A percentile compares a stretch with the other conserved stretches of the same genome.
Conservation (phyloP, 495 filamentous ascomycete genomes). For the Poronia punctata region DNA sequence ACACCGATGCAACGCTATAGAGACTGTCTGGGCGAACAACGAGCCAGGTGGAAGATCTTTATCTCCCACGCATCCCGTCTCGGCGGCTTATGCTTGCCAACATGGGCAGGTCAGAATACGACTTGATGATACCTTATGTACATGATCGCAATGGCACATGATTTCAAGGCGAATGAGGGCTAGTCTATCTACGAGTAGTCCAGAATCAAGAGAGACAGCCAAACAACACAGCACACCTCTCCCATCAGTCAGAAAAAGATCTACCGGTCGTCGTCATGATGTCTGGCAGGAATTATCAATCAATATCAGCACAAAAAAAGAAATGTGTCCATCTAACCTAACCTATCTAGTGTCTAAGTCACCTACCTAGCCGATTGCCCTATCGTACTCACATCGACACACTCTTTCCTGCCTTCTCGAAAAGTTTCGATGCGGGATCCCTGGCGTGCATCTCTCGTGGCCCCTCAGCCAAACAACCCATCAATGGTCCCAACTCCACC, state of each 20-base stretch:
- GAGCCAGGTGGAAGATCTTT: slow-evolving; percentile 1
- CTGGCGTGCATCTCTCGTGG: slow-evolving; percentile 6
- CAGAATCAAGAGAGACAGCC: too few relatives aligned
- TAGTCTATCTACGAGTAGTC: too few relatives aligned
- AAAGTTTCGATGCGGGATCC: slow-evolving; percentile 4
- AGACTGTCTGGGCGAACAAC: too few relatives aligned
- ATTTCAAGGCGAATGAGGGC: not conserved
- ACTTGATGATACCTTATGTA: too few relatives aligned
- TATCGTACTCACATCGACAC: not conserved
- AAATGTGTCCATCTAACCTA: slow-evolving; percentile 1
- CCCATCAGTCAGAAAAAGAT: too few relatives aligned
- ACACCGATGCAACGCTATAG: too few relatives aligned
- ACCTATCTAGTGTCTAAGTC: too few relatives aligned
- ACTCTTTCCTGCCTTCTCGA: slow-evolving; percentile 2
- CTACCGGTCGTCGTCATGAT: too few relatives aligned
- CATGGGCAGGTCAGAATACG: slow-evolving; percentile 8
- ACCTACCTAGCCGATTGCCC: too few relatives aligned
- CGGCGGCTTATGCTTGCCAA: slow-evolving; percentile 6
- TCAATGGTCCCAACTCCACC: slow-evolving; percentile 24
- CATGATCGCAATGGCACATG: not conserved
- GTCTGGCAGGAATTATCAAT: too few relatives aligned
- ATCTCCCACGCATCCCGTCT: slow-evolving; percentile 5
- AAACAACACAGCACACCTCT: too few relatives aligned
- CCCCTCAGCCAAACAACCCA: slow-evolving; percentile 21
- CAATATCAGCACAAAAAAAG: too few relatives aligned